Base-by-base conservation (phyloP, 75 land plant species). In the Cryptomeria japonica region DNA sequence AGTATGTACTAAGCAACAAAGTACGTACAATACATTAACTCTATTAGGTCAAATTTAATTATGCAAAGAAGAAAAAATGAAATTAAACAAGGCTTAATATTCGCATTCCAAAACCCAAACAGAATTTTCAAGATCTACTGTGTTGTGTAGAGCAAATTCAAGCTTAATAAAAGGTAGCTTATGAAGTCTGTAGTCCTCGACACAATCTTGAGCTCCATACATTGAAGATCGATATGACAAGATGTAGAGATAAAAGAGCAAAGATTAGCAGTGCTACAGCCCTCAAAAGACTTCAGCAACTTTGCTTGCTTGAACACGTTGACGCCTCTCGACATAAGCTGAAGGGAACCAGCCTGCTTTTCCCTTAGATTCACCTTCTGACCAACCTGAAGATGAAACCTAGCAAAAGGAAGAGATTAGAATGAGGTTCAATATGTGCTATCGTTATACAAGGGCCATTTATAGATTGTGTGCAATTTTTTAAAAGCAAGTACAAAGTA, bases 341-440 rank as follows among this genome's bases (percentile, higher is more conserved):
- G 96, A 92, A 42, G 99, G 99, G 87, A 97, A 97, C 99, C 99
- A 97, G 0, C 99, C 99, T 37, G 95, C 94, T 88, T 89, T 92
- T n/a, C 99, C 99, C 80, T 90, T 95, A 90, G 98, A 95, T 90
- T 97, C 98, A 83, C 99, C 99, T 94, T 97, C 99, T 11, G 98
- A 92, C 99, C 99, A 97, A 44, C 99, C 99, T 28, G 93, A 58
- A 34, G 94, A 86, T 28, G 89, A 88, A 73, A 96, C 92, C 97
- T 96, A 92, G 14, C n/a, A 38, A 88, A 42, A 22, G 16, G 22
- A 86, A 86, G 41, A 85, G 3, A 85, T 25, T 61, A 73, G 76
- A 31, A 31, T 73, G 1, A 73, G 76, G 14, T 75, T 32, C 15
- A 75, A 34, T 13, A 38, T 0, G 37, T 38, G 2, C 16, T 28